A percentile compares a stretch with the other conserved stretches of the same genome.
Conservation (phyloP, 2,329 filamentous ascomycete genomes). For the Diaporthe nobilis region DNA sequence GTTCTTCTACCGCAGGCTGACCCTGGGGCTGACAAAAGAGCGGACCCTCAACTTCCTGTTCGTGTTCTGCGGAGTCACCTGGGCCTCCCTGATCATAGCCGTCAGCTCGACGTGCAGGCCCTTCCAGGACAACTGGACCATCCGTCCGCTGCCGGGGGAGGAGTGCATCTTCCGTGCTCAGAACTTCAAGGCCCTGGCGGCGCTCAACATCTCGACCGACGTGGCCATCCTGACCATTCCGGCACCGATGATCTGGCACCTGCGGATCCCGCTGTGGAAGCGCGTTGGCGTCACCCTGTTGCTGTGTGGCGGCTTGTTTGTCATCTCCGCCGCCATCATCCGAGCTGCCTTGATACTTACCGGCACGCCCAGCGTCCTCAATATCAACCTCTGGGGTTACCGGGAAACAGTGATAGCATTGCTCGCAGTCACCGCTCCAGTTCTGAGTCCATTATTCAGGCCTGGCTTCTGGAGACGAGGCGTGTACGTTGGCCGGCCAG, state of each 20-base stretch:
- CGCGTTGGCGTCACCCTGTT: conserved; percentile 42
- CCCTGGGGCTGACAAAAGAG: conserved; percentile 16
- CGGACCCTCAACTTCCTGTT: background rate
- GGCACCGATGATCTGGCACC: conserved; percentile 13
- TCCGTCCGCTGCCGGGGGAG: conserved; percentile 12
- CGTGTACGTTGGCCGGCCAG: background rate
- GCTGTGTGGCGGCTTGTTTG: conserved; percentile 46
- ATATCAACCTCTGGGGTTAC: conserved; percentile 45
- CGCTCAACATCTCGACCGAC: conserved; percentile 28
- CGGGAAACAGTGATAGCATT: conserved; percentile 41
- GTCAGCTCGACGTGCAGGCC: conserved; percentile 21
- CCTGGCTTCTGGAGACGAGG: conserved; percentile 7
- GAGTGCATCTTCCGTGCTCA: conserved; percentile 30
- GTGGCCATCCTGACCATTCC: conserved; percentile 20
- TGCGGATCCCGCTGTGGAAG: conserved; percentile 16
- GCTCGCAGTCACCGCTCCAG: conserved; percentile 28
- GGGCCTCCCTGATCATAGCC: conserved; percentile 8
- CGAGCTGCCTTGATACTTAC: conserved; percentile 44
- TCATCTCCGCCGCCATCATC: conserved; percentile 47
- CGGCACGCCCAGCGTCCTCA: conserved; percentile 46
- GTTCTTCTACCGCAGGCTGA: conserved; percentile 31
- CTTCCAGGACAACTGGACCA: conserved; percentile 2
- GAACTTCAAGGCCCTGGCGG: conserved; percentile 35
- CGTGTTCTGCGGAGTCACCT: conserved; percentile 6
- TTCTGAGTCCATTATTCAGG: background rate